Evolutionary conservation across 1,284 basidiomycete species (phyloP), one percentile per base, ranked within the genome.

Genomic region (Phaffia rhodozyma): DNA sequence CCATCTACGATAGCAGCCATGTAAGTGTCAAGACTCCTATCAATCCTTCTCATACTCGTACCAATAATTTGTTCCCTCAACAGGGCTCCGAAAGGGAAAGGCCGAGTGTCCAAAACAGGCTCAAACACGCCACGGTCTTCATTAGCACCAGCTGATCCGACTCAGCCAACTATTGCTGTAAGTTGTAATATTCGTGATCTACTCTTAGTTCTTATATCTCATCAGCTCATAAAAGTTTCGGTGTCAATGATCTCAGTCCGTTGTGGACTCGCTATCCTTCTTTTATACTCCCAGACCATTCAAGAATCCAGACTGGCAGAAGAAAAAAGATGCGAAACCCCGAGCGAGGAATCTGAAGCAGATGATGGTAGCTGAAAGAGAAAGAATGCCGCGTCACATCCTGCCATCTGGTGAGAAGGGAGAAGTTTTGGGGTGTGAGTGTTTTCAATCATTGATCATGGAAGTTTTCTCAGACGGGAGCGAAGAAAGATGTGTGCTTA

Each of bases 401-500:
- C 50, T 58, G 48, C 30, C 43, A 23, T 25, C 48, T 23, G 64
- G 57, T 62, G 67, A 65, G 25, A 63, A 59, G 57, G 72, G 71
- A 55, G 75, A 76, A 65, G 68, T 75, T 38, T 72, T 77, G 55
- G 75, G 75, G 21, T 77, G 75, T 77, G 63, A 70, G 75, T 71
- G 1, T 1, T 47, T 20, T 23, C 30, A 51, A 30, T 54, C 29
- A 32, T 11, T 48, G 43, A 30, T 48, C 57, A 30, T 57, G 6
- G 23, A 25, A 16, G 16, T 18, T n/a, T 58, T 43, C 2, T 6
- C 9, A 1, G 18, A n/a, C 29, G 5, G 21, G 30, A 48, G n/a
- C 38, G 56, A 38, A n/a, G 1, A 25, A 23, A 16, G 23, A 23
- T 20, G 16, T 23, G 21, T 23, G 16, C 32, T 49, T 29, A 38